These are phyloP conservation scores for Dryas alaskensis DNA, from an alignment of 306 rosid species.

Conservation along the genomic window DNA sequence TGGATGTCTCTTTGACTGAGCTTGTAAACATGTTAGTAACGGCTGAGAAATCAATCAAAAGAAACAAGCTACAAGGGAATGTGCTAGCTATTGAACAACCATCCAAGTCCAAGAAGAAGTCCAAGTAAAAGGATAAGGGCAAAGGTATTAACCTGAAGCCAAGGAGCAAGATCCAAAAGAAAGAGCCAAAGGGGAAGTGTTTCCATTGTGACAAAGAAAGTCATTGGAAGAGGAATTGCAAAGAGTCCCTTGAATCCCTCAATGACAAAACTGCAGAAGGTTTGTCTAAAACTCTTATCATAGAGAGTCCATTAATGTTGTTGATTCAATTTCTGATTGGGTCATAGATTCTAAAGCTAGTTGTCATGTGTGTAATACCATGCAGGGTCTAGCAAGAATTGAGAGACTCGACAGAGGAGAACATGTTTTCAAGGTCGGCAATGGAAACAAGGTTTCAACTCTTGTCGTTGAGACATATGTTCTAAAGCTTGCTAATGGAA, in stretches of 20 bases:
- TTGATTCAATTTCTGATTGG: neutral
- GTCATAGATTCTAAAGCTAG: neutral
- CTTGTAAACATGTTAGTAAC: neutral
- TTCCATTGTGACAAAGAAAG: neutral
- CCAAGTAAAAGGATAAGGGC: neutral
- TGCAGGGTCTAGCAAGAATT: no score
- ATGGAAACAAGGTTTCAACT: no score
- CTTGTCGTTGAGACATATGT: no score
- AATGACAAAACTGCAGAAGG: neutral
- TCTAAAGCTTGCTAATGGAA: no score
- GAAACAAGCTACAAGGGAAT: neutral
- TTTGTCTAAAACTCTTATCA: no score
- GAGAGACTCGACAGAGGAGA: no score
- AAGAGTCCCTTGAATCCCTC: no score
- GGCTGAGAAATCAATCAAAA: neutral
- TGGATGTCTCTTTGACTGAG: neutral
- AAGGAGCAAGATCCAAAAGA: neutral
- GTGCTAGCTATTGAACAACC: neutral
- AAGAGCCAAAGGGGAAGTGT: neutral
- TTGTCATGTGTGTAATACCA: no score
- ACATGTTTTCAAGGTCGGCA: no score
- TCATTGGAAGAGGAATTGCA: neutral
- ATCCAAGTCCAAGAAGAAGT: neutral
- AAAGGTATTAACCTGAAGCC: neutral
- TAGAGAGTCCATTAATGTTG: neutral